A percentile compares a stretch with the other conserved stretches of the same genome.
Evolutionary conservation across 371 early-diverging fungal genomes (phyloP).

Genomic region (Quaeritorhiza haematococci): DNA sequence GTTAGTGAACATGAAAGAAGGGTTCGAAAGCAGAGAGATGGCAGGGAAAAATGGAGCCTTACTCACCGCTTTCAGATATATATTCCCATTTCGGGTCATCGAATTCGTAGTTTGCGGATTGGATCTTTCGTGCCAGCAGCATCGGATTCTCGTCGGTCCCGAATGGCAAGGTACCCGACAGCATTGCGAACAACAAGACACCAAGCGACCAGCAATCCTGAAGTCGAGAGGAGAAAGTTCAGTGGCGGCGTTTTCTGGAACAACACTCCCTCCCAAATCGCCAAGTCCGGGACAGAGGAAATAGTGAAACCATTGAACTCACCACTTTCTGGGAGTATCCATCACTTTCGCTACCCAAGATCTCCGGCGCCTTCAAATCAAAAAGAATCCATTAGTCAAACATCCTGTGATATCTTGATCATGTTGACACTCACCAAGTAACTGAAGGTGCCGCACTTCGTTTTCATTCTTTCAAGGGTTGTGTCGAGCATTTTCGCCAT

Average conservation of each 20-base stretch:
- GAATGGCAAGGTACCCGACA: constrained; percentile 18
- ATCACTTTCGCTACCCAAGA: background rate
- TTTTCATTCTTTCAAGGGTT: constrained; percentile 20
- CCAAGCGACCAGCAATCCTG: constrained; percentile 27
- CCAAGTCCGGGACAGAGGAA: too few species aligned
- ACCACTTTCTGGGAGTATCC: constrained; percentile 16
- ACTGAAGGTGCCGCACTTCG: constrained; percentile 23
- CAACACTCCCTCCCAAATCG: too few species aligned
- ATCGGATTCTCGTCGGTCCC: constrained; percentile 12
- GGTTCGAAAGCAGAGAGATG: too few species aligned
- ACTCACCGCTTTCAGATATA: too few species aligned
- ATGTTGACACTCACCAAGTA: constrained; percentile 14
- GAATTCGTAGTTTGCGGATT: constrained; percentile 7
- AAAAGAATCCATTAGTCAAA: background rate
- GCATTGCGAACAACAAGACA: constrained; percentile 19
- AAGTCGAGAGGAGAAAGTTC: too few species aligned
- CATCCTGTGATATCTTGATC: background rate
- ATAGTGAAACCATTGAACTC: background rate
- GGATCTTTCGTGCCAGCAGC: constrained; percentile 4
- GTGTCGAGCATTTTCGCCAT: constrained; percentile 13
- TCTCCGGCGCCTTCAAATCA: constrained; percentile 17
- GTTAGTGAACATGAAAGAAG: too few species aligned
- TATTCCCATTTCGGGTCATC: background rate
- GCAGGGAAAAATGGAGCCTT: too few species aligned
- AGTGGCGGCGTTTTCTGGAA: too few species aligned